These are phyloP conservation scores for Colletotrichum karsti DNA, from an alignment of 2,329 filamentous ascomycete species.

Conservation along the genomic window DNA sequence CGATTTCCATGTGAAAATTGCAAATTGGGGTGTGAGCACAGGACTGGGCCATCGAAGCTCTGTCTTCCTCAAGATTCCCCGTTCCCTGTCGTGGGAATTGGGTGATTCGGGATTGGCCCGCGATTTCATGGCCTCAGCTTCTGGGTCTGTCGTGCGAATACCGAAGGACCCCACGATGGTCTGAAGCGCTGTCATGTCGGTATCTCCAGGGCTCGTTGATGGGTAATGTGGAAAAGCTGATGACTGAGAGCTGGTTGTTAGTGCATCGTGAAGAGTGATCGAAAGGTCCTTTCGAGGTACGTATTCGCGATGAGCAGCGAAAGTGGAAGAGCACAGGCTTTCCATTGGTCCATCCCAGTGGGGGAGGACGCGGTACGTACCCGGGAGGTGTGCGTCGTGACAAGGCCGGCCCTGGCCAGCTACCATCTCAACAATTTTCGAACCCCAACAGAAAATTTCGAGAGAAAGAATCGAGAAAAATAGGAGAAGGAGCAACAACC, in stretches of 20 bases:
- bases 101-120: slow-evolving; percentile 10
- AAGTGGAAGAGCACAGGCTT: neutral
- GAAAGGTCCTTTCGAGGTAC: neutral
- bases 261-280: neutral
- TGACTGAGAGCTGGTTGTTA: neutral
- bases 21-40: neutral
- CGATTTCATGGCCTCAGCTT: neutral
- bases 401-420: slow-evolving; percentile 26
- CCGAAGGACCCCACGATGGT: neutral
- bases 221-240: neutral
- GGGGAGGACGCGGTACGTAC: slow-evolving; percentile 14
- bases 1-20: slow-evolving; percentile 21
- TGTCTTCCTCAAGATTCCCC: neutral
- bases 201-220: neutral
- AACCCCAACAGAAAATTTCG: slow-evolving; percentile 29
- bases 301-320: neutral
- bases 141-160: neutral
- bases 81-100: neutral
- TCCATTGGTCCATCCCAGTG: slow-evolving; percentile 4
- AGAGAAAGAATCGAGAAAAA: neutral
- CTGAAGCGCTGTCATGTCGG: neutral
- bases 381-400: slow-evolving; percentile 2
- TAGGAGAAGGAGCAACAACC: neutral
- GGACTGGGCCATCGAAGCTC: neutral
- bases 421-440: slow-evolving; percentile 23